A percentile compares a stretch with the other conserved stretches of the same genome.
These are phyloP conservation scores for Papiliotrema flavescens DNA, from an alignment of 1,284 basidiomycete species.

Conservation along the genomic window DNA sequence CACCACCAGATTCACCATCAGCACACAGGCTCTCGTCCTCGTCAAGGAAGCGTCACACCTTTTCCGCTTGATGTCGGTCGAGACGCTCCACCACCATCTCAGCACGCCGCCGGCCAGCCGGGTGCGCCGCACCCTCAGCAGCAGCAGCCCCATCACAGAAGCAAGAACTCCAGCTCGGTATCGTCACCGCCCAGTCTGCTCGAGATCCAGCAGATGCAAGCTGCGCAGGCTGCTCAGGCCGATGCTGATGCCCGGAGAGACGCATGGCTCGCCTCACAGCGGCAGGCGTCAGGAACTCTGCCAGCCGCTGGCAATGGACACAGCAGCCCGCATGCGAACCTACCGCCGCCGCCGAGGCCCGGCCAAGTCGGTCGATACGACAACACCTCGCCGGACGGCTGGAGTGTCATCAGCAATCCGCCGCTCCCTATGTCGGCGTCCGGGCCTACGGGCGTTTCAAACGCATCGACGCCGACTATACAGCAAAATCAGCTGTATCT, in stretches of 20 bases:
- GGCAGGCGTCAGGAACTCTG: background rate
- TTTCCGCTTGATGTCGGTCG: conserved; percentile 31
- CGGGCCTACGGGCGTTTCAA: conserved; percentile 5
- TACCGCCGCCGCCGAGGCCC: conserved; percentile 3
- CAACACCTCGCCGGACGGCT: conserved; percentile 14
- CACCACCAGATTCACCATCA: background rate
- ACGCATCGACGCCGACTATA: conserved; percentile 11
- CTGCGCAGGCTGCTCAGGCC: conserved; percentile 1
- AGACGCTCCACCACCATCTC: conserved; percentile 3
- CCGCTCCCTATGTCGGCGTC: background rate
- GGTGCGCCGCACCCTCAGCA: conserved; percentile 5
- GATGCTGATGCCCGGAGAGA: conserved; percentile 10
- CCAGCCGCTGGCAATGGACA: background rate
- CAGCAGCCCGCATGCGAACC: background rate
- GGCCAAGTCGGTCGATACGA: conserved; percentile 5
- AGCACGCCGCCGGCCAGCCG: background rate
- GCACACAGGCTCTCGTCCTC: background rate
- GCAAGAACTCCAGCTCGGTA: background rate
- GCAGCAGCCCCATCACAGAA: background rate
- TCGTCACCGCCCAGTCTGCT: conserved; percentile 13
- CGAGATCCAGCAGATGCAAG: conserved; percentile 23
- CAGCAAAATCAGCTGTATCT: conserved; percentile 18
- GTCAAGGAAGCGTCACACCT: conserved; percentile 30
- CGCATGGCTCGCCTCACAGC: conserved; percentile 8
- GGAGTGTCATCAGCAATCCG: conserved; percentile 8